Evolutionary conservation across 2,329 filamentous ascomycete genomes (phyloP).

Genomic region (Berkeleyomyces basicola): DNA sequence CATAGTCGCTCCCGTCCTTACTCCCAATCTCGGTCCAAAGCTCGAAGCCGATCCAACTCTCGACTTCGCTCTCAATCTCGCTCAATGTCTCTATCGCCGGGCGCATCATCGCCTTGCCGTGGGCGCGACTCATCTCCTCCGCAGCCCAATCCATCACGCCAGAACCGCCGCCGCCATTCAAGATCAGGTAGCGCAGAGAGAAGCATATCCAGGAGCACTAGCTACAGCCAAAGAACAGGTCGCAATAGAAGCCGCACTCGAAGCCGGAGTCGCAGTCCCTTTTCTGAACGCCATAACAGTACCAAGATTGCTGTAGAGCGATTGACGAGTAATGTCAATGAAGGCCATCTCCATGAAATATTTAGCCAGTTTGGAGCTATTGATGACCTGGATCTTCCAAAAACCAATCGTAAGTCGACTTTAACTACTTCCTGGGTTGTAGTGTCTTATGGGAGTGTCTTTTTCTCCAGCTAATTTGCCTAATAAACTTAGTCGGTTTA

Average conservation of each 20-base stretch:
- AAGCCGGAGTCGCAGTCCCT: slow-evolving; percentile 21
- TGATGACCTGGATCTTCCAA: slow-evolving; percentile 71
- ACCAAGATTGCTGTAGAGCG: slow-evolving; percentile 84
- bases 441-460: neutral
- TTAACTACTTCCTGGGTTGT: neutral
- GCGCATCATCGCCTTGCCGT: slow-evolving; percentile 14
- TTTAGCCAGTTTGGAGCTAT: slow-evolving; percentile 81
- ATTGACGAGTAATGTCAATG: slow-evolving; percentile 85
- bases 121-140: slow-evolving; percentile 14
- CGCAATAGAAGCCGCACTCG: slow-evolving; percentile 16
- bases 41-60: neutral
- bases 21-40: neutral
- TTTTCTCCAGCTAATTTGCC: neutral
- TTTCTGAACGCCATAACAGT: neutral
- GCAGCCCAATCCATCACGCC: neutral
- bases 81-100: neutral
- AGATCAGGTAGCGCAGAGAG: slow-evolving; percentile 16
- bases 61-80: neutral
- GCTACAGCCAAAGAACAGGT: neutral
- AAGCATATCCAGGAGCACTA: slow-evolving; percentile 18
- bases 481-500: slow-evolving; percentile 45
- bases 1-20: slow-evolving; percentile 2
- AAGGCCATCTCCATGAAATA: slow-evolving; percentile 76
- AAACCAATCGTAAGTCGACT: slow-evolving; percentile 58
- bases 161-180: neutral